These are phyloP conservation scores for Microbotryum lychnidis-dioicae DNA, from an alignment of 1,284 basidiomycete species.

Conservation along the genomic window DNA sequence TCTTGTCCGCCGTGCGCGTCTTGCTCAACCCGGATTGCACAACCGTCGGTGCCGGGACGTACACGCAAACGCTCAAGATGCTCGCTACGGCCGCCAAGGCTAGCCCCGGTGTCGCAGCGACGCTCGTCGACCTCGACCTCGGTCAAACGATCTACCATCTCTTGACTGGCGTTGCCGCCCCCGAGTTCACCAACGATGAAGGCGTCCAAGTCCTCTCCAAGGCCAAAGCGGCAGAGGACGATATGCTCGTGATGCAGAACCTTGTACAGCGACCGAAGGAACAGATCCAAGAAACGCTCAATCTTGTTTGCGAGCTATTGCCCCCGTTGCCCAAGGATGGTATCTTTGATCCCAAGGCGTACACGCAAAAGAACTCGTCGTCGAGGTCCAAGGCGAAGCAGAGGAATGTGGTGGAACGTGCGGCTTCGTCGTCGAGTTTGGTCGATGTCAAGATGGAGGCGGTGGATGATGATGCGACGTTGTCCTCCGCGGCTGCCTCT, in stretches of 20 bases:
- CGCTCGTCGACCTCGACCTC: conserved; percentile 79
- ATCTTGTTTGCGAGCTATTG: conserved; percentile 76
- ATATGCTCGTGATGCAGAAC: conserved; percentile 97
- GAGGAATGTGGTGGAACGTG: conserved; percentile 2
- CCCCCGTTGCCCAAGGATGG: conserved; percentile 74
- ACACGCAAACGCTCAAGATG: conserved; percentile 76
- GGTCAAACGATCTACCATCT: conserved; percentile 87
- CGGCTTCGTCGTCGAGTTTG: conserved; percentile 27
- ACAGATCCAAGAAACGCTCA: conserved; percentile 84
- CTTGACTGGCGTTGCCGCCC: conserved; percentile 69
- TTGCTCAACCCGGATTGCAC: conserved; percentile 76
- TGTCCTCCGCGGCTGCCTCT: background rate
- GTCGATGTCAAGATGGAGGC: conserved; percentile 31
- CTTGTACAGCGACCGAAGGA: conserved; percentile 93
- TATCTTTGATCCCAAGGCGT: conserved; percentile 34
- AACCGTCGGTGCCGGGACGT: conserved; percentile 75
- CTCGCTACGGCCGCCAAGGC: conserved; percentile 75
- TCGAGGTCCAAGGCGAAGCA: conserved; percentile 15
- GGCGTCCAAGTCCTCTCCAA: conserved; percentile 31
- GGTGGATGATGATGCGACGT: conserved; percentile 5
- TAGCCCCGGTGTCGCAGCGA: conserved; percentile 74
- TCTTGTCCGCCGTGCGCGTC: conserved; percentile 72
- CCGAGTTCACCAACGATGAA: conserved; percentile 22
- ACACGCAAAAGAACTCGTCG: conserved; percentile 19
- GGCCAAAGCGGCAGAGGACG: conserved; percentile 40